Percentiles rank a stretch among this genome's conserved stretches.
Conservation (phyloP, 129 eudicot genomes). For the Chrysanthemum lavandulifolium region DNA sequence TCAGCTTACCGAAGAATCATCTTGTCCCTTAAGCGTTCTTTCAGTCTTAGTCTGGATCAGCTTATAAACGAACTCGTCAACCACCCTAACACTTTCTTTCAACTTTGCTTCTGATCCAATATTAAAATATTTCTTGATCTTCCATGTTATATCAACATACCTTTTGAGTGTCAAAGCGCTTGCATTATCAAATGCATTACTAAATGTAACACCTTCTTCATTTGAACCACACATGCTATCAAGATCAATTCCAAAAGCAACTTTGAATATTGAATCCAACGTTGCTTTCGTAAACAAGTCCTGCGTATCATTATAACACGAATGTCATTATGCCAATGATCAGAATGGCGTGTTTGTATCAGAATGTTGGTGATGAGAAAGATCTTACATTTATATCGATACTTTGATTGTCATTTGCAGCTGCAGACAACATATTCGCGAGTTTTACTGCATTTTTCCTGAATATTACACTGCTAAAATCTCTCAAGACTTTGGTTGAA, state of each 20-base stretch:
- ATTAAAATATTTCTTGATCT: slow-evolving; percentile 50
- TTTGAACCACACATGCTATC: slow-evolving; percentile 71
- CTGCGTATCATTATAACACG: slow-evolving; percentile 25
- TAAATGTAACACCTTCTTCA: slow-evolving; percentile 58
- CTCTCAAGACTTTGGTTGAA: slow-evolving; percentile 61
- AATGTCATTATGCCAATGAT: neutral
- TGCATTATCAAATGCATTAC: slow-evolving; percentile 67
- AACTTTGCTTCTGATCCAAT: slow-evolving; percentile 62
- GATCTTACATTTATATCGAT: slow-evolving; percentile 60
- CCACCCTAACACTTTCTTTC: slow-evolving; percentile 41
- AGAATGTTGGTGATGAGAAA: neutral
- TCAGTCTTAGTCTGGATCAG: slow-evolving; percentile 47
- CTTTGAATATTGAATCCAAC: slow-evolving; percentile 67
- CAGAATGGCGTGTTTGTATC: neutral
- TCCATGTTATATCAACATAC: slow-evolving; percentile 59
- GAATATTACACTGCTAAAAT: slow-evolving; percentile 57
- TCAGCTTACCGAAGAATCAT: slow-evolving; percentile 39
- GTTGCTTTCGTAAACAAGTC: slow-evolving; percentile 78
- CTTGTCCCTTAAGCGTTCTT: slow-evolving; percentile 27
- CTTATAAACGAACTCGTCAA: slow-evolving; percentile 68
- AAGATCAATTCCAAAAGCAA: slow-evolving; percentile 67
- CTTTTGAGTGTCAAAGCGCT: slow-evolving; percentile 48
- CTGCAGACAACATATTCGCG: slow-evolving; percentile 44
- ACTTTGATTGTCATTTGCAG: slow-evolving; percentile 38
- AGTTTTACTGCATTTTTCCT: slow-evolving; percentile 58